Evolutionary conservation across 2,329 filamentous ascomycete genomes (phyloP).

Genomic region (Dactylonectria estremocensis): DNA sequence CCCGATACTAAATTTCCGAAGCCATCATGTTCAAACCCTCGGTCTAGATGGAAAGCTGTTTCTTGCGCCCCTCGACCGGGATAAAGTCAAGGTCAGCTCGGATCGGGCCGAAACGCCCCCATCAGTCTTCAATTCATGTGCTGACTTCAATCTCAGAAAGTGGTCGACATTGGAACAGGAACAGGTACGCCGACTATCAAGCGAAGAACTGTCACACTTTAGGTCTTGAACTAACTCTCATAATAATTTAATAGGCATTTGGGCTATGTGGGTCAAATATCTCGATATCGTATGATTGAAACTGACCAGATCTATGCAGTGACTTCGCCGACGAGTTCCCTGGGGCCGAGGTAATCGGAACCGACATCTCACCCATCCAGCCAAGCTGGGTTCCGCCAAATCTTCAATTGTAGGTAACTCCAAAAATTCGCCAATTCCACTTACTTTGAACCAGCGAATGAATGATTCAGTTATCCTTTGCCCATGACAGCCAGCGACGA

Average conservation of each 20-base stretch:
- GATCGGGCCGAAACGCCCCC: not conserved
- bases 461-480: not conserved
- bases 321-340: slow-evolving; percentile 24
- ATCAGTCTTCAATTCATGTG: accelerated
- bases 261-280: slow-evolving; percentile 2
- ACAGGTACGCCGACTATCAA: slow-evolving; percentile 25
- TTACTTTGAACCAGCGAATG: not conserved
- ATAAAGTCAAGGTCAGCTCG: slow-evolving; percentile 25
- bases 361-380: slow-evolving; percentile 19
- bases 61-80: slow-evolving; percentile 22
- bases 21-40: slow-evolving; percentile 31
- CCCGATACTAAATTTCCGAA: not conserved
- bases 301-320: not conserved
- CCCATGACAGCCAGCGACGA: not conserved
- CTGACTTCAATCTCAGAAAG: not conserved
- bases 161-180: slow-evolving; percentile 37
- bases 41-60: slow-evolving; percentile 31
- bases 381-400: slow-evolving; percentile 18
- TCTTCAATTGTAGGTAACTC: slow-evolving; percentile 16
- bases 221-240: not conserved
- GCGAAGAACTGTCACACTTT: not conserved
- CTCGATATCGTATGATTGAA: too few species aligned
- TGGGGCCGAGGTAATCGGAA: slow-evolving; percentile 14
- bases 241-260: not conserved
- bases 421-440: not conserved